Evolutionary conservation across 768 basidiomycete genomes (phyloP).

Genomic region (Neoboletus magnificus): DNA sequence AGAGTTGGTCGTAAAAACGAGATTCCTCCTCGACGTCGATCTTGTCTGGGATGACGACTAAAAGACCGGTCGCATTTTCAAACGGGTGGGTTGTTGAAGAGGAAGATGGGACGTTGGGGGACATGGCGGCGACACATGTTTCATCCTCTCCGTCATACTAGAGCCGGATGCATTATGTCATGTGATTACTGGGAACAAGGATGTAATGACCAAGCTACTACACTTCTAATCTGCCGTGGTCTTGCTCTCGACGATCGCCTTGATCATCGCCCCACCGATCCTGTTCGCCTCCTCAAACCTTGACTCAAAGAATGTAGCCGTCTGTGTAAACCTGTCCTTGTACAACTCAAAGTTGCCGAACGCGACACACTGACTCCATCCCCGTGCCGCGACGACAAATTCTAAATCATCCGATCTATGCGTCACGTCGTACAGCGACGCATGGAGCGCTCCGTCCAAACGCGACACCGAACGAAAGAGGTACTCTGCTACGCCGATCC

Average conservation of each 20-base stretch:
- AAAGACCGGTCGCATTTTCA: conserved; percentile 41
- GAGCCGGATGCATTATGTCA: neutral
- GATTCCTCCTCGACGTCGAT: conserved; percentile 72
- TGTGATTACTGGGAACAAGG: neutral
- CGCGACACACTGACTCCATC: conserved; percentile 94
- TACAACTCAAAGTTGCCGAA: conserved; percentile 93
- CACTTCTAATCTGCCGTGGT: neutral
- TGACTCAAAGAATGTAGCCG: conserved; percentile 77
- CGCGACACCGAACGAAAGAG: conserved; percentile 72
- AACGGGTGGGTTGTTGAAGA: conserved; percentile 39
- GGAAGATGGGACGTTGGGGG: conserved; percentile 7
- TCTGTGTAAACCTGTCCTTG: conserved; percentile 72
- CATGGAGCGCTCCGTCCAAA: conserved; percentile 67
- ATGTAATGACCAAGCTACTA: too few species aligned
- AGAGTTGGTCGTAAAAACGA: conserved; percentile 61
- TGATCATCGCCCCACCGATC: conserved; percentile 87
- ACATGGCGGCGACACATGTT: conserved; percentile 6
- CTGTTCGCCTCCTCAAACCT: conserved; percentile 84
- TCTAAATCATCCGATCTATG: conserved; percentile 90
- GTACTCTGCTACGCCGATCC: conserved; percentile 96
- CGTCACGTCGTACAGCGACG: conserved; percentile 71
- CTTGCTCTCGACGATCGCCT: conserved; percentile 67
- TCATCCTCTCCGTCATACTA: too few species aligned
- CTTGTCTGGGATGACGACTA: conserved; percentile 52
- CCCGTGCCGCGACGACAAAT: conserved; percentile 88